These are phyloP conservation scores for Saccharomyces pastorianus DNA, from an alignment of 1,139 yeast genomes.

Conservation along the genomic window DNA sequence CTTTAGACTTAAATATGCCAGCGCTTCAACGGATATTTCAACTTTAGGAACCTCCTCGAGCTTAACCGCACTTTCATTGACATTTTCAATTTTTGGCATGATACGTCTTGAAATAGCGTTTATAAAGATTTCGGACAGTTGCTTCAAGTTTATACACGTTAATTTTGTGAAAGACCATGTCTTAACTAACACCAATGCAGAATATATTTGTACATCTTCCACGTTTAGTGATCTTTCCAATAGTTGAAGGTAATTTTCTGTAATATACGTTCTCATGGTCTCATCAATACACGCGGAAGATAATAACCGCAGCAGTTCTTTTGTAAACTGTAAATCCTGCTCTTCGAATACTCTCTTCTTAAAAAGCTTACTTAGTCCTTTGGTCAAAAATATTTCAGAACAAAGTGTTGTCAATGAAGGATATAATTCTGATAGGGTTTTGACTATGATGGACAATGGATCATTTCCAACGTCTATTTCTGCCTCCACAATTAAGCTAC, in stretches of 20 bases:
- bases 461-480: too few species aligned
- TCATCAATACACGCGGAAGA: constrained; percentile 30
- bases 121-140: constrained; percentile 18
- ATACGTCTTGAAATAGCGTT: constrained; percentile 4
- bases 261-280: constrained; percentile 22
- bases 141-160: constrained; percentile 16
- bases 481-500: too few species aligned
- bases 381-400: constrained; percentile 22
- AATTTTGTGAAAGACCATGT: constrained; percentile 30
- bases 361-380: constrained; percentile 20
- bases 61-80: neutral
- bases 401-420: constrained; percentile 26
- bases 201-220: constrained; percentile 13
- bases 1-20: constrained; percentile 28
- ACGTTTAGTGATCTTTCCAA: constrained; percentile 19
- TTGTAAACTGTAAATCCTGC: constrained; percentile 15
- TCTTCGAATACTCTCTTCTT: constrained; percentile 12
- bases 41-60: constrained; percentile 9
- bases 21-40: constrained; percentile 25
- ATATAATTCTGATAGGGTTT: constrained; percentile 22
- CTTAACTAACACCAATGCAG: constrained; percentile 27
- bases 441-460: too few species aligned
- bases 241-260: constrained; percentile 22
- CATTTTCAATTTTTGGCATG: neutral
- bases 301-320: constrained; percentile 16